Conservation (phyloP, 345 rosid species). For the Syzygium aqueum region DNA sequence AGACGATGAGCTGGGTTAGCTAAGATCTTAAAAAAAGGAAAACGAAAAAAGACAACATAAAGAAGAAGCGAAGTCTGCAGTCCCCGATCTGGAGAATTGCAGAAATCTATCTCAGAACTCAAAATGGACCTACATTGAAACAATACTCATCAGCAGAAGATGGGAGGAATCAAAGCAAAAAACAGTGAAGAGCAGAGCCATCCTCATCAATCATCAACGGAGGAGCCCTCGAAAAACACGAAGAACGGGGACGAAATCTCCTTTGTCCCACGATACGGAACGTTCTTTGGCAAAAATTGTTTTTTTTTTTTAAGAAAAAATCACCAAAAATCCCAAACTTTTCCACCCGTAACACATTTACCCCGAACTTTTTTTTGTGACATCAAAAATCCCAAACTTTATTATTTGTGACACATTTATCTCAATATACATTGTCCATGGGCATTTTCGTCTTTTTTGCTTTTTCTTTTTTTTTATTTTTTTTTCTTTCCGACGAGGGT, state of each 20-base stretch:
- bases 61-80: background rate
- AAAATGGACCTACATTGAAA: background rate
- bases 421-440: too few relatives aligned
- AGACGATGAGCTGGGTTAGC: background rate
- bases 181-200: background rate
- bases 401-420: too few relatives aligned
- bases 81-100: background rate
- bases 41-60: background rate
- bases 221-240: background rate
- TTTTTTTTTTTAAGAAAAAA: too few relatives aligned
- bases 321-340: too few relatives aligned
- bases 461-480: too few relatives aligned
- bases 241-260: background rate
- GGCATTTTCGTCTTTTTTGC: too few relatives aligned
- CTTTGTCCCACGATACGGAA: background rate
- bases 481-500: too few relatives aligned
- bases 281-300: background rate
- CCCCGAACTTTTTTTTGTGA: too few relatives aligned
- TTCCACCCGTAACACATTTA: too few relatives aligned
- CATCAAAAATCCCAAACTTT: too few relatives aligned
- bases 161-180: background rate
- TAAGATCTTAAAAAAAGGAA: background rate
- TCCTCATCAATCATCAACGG: background rate
- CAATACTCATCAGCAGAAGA: background rate
- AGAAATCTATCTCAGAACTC: background rate